Percentiles rank a stretch among this genome's conserved stretches.
These are phyloP conservation scores for Usnea hakonensis DNA, from an alignment of 495 filamentous ascomycete species.

Conservation along the genomic window DNA sequence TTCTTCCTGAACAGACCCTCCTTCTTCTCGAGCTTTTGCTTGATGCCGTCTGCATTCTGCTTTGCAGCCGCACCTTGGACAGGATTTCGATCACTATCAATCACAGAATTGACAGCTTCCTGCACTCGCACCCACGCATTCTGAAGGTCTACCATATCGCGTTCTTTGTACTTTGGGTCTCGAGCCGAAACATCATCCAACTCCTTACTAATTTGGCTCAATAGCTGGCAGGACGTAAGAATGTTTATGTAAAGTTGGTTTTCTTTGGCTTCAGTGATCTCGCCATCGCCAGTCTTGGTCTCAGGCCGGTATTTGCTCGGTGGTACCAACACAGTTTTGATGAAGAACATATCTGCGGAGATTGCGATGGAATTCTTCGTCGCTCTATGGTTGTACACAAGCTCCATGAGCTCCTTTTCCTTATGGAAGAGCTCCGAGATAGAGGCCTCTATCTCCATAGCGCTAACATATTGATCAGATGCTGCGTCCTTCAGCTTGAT, in stretches of 20 bases:
- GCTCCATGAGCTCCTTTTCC: slow-evolving; percentile 68
- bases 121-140: slow-evolving; percentile 75
- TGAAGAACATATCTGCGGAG: slow-evolving; percentile 85
- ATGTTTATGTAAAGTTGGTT: slow-evolving; percentile 80
- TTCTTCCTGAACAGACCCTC: slow-evolving; percentile 97
- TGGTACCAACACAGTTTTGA: slow-evolving; percentile 74
- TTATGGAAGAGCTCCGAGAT: slow-evolving; percentile 76
- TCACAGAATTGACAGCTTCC: slow-evolving; percentile 79
- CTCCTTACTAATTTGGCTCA: slow-evolving; percentile 69
- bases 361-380: slow-evolving; percentile 45
- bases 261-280: slow-evolving; percentile 74
- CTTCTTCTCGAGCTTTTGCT: slow-evolving; percentile 97
- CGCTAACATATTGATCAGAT: slow-evolving; percentile 59
- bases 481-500: slow-evolving; percentile 28
- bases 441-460: slow-evolving; percentile 67
- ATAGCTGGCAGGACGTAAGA: slow-evolving; percentile 56
- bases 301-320: slow-evolving; percentile 91
- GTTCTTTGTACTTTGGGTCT: slow-evolving; percentile 34
- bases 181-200: slow-evolving; percentile 44
- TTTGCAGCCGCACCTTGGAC: slow-evolving; percentile 63
- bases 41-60: slow-evolving; percentile 77
- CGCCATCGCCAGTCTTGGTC: slow-evolving; percentile 65
- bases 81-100: slow-evolving; percentile 80
- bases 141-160: slow-evolving; percentile 54
- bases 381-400: slow-evolving; percentile 75